Base-by-base conservation (phyloP, 139 green algal genomes). In the Diplosphaera chodatii region DNA sequence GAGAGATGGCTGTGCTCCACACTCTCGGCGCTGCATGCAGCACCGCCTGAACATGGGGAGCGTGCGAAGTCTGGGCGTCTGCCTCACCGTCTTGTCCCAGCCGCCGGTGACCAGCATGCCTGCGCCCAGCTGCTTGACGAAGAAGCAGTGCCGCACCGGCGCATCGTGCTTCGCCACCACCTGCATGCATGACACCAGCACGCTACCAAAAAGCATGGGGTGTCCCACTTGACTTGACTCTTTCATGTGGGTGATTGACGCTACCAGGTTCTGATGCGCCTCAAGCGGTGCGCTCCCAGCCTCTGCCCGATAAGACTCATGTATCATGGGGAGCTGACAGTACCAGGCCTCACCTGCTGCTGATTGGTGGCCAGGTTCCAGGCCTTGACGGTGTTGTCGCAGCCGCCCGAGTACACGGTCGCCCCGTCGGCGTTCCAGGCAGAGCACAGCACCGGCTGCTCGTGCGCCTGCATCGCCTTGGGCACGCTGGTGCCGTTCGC, bases 341-440 rank as follows among this genome's bases (percentile, higher is more conserved):
- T n/a, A n/a, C n/a, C n/a, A n/a, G n/a, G n/a, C n/a, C 48, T 18
- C 48, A 59, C 48, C 68, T 91, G 80, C 37, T 80, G 70, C 70
- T 92, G 86, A 73, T 96, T 94, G 37, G 89, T 93, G 22, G 80
- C 82, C 29, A 99, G 81, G 74, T 93, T 88, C 95, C 95, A 99
- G 71, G 97, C 88, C 75, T 95, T 93, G 3, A 90, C 95, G 23
- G 85, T 84, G 63, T 96, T 96, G 84, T 98, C 93, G 72, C 91
- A 97, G 40, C 94, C 88, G 10, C 86, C 82, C 25, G 76, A 79
- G 71, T 94, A 94, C 23, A 96, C 87, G 0, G 80, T 80, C 20
- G 69, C 79, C 32, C 95, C 95, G 76, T 98, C 93, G 8, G 77
- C 67, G 64, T 84, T 91, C 93, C 93, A 99, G 0, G 80, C 84